Evolutionary conservation across 2,329 filamentous ascomycete species (phyloP).

Genomic region (Mariannaea sp.): DNA sequence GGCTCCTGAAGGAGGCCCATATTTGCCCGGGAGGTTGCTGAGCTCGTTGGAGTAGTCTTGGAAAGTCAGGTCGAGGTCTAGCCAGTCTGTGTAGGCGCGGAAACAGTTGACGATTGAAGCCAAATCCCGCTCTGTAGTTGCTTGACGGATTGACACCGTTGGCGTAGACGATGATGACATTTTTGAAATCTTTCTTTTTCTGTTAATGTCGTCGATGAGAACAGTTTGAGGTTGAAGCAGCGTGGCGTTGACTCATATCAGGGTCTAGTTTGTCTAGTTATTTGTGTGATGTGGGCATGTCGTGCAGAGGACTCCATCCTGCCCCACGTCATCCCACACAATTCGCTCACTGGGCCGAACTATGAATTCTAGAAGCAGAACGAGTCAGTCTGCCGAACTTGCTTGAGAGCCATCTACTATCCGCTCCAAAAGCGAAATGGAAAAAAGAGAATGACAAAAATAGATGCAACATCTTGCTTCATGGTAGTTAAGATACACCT

Average conservation of each 20-base stretch:
- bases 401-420: too few relatives aligned
- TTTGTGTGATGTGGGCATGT: too few relatives aligned
- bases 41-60: conserved; percentile 35
- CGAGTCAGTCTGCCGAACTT: too few relatives aligned
- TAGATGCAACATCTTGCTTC: too few relatives aligned
- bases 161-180: neutral
- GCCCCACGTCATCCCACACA: too few relatives aligned
- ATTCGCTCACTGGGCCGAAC: too few relatives aligned
- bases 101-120: conserved; percentile 30
- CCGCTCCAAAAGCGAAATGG: too few relatives aligned
- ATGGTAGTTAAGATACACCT: too few relatives aligned
- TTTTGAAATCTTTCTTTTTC: neutral
- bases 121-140: conserved; percentile 25
- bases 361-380: too few relatives aligned
- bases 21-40: conserved; percentile 35
- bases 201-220: neutral
- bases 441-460: too few relatives aligned
- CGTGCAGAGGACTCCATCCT: too few relatives aligned
- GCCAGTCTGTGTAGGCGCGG: conserved; percentile 34
- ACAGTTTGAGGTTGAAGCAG: neutral
- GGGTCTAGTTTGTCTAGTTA: too few relatives aligned
- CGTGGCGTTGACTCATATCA: neutral
- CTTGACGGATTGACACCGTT: conserved; percentile 29
- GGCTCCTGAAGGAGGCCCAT: conserved; percentile 32
- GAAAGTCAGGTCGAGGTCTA: conserved; percentile 36